These are phyloP conservation scores for Hondaea fermentalgiana DNA, from an alignment of 108 stramenopile species.

Conservation along the genomic window DNA sequence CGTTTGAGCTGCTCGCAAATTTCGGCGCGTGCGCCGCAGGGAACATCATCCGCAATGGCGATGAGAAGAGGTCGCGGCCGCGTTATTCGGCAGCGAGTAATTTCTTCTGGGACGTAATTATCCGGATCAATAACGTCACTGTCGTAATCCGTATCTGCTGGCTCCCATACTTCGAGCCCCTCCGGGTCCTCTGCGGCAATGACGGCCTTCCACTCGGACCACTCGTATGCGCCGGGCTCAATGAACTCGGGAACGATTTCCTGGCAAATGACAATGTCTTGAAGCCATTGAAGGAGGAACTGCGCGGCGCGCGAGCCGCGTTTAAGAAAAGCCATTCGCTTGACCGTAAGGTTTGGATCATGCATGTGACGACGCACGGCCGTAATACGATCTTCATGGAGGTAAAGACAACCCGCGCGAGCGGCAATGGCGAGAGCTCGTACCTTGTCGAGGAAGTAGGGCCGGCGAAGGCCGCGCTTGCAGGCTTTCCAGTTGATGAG, in stretches of 20 bases:
- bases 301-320: not conserved
- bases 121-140: not conserved
- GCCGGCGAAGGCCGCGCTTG: not conserved
- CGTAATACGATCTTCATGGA: not conserved
- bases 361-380: not conserved
- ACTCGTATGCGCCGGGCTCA: not conserved
- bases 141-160: not conserved
- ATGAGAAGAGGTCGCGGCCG: not conserved
- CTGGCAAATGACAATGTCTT: not conserved
- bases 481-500: constrained; percentile 16
- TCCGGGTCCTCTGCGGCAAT: not conserved
- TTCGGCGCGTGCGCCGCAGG: not conserved
- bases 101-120: not conserved
- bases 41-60: not conserved
- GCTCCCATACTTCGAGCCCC: not conserved
- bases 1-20: not conserved
- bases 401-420: not conserved
- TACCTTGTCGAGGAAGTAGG: not conserved
- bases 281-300: not conserved
- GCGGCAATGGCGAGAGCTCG: not conserved
- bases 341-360: not conserved
- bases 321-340: not conserved
- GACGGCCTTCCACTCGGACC: not conserved
- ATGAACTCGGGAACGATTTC: constrained; percentile 4
- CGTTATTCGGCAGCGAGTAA: not conserved